Evolutionary conservation across 2,329 filamentous ascomycete genomes (phyloP).

Genomic region (Trichoderma sp.): DNA sequence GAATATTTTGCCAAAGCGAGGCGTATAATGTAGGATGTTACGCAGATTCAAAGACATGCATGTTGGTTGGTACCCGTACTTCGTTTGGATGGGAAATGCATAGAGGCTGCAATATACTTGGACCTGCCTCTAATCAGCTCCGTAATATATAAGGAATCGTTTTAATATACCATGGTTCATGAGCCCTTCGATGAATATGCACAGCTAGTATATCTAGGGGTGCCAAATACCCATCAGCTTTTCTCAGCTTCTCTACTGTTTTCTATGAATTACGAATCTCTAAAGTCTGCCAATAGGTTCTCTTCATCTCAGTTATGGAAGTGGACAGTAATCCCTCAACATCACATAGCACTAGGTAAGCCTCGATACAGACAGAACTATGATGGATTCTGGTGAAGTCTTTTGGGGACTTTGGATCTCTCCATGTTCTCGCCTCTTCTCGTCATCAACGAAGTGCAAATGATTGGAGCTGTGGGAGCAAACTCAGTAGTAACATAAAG

Average conservation of each 20-base stretch:
- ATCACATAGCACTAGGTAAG: neutral
- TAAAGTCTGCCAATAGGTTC: neutral
- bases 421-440: accelerated
- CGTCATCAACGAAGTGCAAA: neutral
- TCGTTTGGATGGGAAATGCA: no score
- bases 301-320: neutral
- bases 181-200: no score
- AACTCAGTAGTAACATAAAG: conserved; percentile 40
- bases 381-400: no score
- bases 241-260: neutral
- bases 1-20: neutral
- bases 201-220: neutral
- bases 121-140: no score
- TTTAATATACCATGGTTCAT: no score
- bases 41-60: neutral
- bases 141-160: no score
- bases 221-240: neutral
- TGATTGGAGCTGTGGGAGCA: neutral
- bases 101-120: no score
- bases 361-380: neutral
- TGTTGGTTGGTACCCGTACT: no score
- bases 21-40: neutral
- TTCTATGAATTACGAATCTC: neutral
- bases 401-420: no score
- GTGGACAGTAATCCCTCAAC: neutral